phyloP scores from a whole-genome alignment of 2,329 filamentous ascomycete species.

The Mycosphaerelloides madeirae region DNA sequence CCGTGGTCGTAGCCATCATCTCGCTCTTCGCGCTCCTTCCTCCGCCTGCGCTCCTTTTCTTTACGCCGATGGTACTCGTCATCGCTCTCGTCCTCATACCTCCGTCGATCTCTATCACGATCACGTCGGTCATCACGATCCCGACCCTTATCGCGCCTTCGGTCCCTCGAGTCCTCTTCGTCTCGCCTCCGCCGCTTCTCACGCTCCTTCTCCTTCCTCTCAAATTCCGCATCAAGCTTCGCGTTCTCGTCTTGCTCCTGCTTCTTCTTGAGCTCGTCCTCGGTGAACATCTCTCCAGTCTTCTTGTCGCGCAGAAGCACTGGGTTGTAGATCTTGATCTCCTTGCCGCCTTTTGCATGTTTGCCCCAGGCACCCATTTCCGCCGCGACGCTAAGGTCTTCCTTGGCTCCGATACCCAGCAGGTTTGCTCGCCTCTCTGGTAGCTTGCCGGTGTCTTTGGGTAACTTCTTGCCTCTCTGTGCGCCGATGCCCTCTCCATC shows the following conservation, averaged over 20 bases:
- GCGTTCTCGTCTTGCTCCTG: slow-evolving; percentile 45
- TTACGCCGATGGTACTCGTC: slow-evolving; percentile 26
- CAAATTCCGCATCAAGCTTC: slow-evolving; percentile 41
- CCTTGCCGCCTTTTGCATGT: slow-evolving; percentile 49
- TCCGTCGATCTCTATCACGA: slow-evolving; percentile 14
- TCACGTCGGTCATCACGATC: slow-evolving; percentile 13
- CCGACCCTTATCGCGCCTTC: slow-evolving; percentile 14
- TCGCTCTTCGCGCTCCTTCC: slow-evolving; percentile 14
- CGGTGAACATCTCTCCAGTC: slow-evolving; percentile 59
- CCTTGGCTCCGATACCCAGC: slow-evolving; percentile 83
- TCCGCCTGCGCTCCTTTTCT: slow-evolving; percentile 26
- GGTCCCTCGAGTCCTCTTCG: slow-evolving; percentile 12
- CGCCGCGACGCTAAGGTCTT: slow-evolving; percentile 58
- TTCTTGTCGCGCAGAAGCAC: slow-evolving; percentile 57
- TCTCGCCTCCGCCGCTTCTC: slow-evolving; percentile 23
- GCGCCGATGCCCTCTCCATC: slow-evolving; percentile 57
- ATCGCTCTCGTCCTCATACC: slow-evolving; percentile 22
- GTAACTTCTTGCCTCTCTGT: slow-evolving; percentile 38
- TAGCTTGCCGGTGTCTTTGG: slow-evolving; percentile 53
- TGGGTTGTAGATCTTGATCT: slow-evolving; percentile 58
- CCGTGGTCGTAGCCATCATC: slow-evolving; percentile 14
- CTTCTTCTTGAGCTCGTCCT: slow-evolving; percentile 53
- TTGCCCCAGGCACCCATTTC: slow-evolving; percentile 80
- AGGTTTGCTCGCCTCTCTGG: slow-evolving; percentile 71
- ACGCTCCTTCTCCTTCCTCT: slow-evolving; percentile 37